Conservation (phyloP, 345 rosid species). For the Pugionium cornutum region DNA sequence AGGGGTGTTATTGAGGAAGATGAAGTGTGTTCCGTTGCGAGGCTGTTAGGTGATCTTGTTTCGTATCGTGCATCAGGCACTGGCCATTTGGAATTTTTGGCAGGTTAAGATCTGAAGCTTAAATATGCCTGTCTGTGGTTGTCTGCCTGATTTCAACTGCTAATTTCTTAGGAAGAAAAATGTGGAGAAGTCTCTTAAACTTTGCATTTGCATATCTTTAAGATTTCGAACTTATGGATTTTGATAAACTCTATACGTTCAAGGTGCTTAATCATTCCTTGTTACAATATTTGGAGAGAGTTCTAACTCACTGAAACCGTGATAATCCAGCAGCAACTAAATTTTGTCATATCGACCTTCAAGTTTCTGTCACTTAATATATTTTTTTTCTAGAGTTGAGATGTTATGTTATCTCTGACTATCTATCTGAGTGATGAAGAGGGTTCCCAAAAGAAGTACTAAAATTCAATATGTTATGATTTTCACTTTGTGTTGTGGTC, state of each 20-base stretch:
- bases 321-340: neutral
- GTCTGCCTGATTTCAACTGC: neutral
- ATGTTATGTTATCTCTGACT: neutral
- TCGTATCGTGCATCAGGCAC: slow-evolving; percentile 91
- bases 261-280: slow-evolving; percentile 5
- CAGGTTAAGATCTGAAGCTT: slow-evolving; percentile 50
- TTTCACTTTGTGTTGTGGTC: neutral
- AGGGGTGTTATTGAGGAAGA: slow-evolving; percentile 78
- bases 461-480: neutral
- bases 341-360: neutral
- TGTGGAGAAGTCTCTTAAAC: neutral
- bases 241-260: neutral
- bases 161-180: neutral
- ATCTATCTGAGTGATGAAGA: slow-evolving; percentile 8
- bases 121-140: neutral
- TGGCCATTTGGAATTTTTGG: slow-evolving; percentile 88
- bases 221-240: neutral
- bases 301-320: slow-evolving; percentile 12
- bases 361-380: neutral
- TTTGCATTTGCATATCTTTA: neutral
- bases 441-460: neutral
- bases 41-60: slow-evolving; percentile 83
- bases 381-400: neutral
- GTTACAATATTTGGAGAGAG: slow-evolving; percentile 1
- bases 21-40: slow-evolving; percentile 85